Evolutionary conservation across 768 basidiomycete species (phyloP), one percentile per base, ranked within the genome.

Genomic region (Clitopilus hobsonii): DNA sequence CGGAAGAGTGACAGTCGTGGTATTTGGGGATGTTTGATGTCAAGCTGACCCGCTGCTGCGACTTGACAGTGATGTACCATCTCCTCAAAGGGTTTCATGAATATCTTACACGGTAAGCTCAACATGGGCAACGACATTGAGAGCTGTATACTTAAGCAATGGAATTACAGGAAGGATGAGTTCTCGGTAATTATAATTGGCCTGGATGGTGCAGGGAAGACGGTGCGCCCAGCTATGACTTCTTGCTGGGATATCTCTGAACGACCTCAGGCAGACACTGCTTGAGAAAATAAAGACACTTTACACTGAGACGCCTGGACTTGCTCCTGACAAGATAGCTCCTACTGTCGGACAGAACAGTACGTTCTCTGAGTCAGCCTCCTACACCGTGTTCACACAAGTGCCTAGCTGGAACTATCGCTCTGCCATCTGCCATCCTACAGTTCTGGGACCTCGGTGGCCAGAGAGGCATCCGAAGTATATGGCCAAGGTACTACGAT

Each of bases 291-390:
- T 98, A 55, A 98, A 98, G 77, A 93, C 91, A 0, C 71, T 91
- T 0, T 98, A 95, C 67, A 96, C 87, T 66, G 84, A 89, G 32
- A 83, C 81, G 0, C 94, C 94, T 0, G 92, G 91, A 0, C 81
- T 97, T n/a, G 76, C 89, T 30, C 87, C 95, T 0, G 88, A 93
- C 61, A 97, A 94, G 73, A 98, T 99, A 61, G 92, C 82, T 0
- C 97, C 97, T 1, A 99, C 97, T 0, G 90, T 99, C 2, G 97
- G 97, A 0, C 96, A 98, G 72, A 98, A 98, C 70, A 96, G 96
- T 96, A 59, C 60, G 90, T 74, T 22, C 38, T 3, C 22, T 26
- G 22, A 20, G 6, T 13, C 27, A 25, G 29, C 45, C 13, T 53
- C 24, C 26, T 13, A 24, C 52, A 11, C 51, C n/a, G 45, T 20